phyloP scores from a whole-genome alignment of 306 rosid genomes.

The Fragaria vesca region DNA sequence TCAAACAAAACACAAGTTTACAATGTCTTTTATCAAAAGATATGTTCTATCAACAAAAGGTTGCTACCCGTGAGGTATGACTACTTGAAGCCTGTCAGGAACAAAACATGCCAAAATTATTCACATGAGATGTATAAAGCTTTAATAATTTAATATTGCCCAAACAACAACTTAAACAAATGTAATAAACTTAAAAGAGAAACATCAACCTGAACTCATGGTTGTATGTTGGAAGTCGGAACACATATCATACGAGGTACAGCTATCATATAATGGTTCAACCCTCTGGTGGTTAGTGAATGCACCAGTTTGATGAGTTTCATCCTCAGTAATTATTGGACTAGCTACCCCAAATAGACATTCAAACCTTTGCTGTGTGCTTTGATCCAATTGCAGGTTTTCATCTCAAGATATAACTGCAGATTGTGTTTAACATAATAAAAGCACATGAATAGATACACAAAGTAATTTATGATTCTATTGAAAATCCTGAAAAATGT shows the following conservation, averaged over 20 bases:
- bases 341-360: neutral
- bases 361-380: neutral
- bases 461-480: neutral
- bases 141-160: neutral
- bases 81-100: neutral
- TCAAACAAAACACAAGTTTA: neutral
- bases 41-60: neutral
- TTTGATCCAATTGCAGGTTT: neutral
- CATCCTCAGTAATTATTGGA: neutral
- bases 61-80: neutral
- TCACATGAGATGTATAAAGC: neutral
- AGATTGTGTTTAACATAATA: neutral
- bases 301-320: neutral
- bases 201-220: constrained; percentile 1
- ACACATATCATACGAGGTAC: neutral
- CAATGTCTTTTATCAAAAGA: neutral
- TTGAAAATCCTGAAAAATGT: neutral
- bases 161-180: neutral
- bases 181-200: neutral
- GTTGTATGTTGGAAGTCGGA: neutral
- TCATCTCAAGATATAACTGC: neutral
- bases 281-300: neutral
- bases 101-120: neutral
- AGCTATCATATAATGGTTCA: neutral
- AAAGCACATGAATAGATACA: neutral